Base-by-base conservation (phyloP, 129 eudicot species). In the Centella asiatica region DNA sequence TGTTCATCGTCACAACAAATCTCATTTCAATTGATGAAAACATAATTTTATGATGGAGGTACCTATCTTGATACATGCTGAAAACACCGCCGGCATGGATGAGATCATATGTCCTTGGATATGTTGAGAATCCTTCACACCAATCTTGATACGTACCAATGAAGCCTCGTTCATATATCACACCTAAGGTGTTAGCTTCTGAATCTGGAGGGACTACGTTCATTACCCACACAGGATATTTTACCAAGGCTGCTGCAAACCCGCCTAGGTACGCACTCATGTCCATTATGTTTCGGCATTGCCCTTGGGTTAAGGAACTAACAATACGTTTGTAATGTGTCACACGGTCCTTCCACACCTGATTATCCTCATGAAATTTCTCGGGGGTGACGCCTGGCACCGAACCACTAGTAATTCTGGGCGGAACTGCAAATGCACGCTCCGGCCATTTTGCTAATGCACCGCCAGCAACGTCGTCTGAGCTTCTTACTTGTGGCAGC, bases 151-250 rank as follows among this genome's bases (percentile, higher is more conserved):
- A 90, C 19, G 81, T 79, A 25, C 97, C 97, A 12, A 90, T 75
- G 62, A 90, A 79, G 5, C 97, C 97, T 12, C 97, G 75, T 68
- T 90, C 97, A 11, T 78, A 86, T 32, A 90, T 63, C 4, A 75
- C 63, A 8, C 97, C 97, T 19, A 92, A 62, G 28, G 99, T 92
- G 69, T 87, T 83, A 1, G 72, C 79, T 3, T 81, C 72, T n/a
- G 78, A 53, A 39, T 67, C 60, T 1, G 74, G 78, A 1, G 99
- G 96, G 40, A 92, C 89, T 23, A 87, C 99, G 49, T 92, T 92
- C 99, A 92, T 92, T 18, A 92, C 96, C 99, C 99, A 92, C 36
- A 92, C 96, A 0, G 99, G 99, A 77, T 77, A 81, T 47, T 78
- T 72, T 52, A 68, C 0, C 74, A 87, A 53, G 54, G 96, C 90